Conservation (phyloP, 2,329 filamentous ascomycete genomes). For the Sporothrix curviconia region DNA sequence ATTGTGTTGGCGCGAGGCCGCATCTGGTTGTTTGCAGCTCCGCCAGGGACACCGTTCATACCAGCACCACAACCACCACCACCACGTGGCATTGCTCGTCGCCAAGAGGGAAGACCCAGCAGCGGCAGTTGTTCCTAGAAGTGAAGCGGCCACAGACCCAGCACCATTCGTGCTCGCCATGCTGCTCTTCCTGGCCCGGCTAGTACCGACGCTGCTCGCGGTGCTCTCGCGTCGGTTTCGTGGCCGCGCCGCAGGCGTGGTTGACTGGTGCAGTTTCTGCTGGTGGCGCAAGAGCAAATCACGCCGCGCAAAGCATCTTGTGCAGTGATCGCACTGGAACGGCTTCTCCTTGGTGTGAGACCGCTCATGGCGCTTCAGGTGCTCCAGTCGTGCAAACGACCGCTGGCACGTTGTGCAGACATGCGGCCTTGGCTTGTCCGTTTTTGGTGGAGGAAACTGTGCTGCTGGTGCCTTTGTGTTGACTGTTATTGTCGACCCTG, state of each 20-base stretch:
- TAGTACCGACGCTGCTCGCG: slow-evolving; percentile 61
- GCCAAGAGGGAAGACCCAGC: no score
- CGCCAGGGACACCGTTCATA: slow-evolving; percentile 20
- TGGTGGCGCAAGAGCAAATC: slow-evolving; percentile 91
- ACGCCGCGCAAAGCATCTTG: slow-evolving; percentile 87
- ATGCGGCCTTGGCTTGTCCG: slow-evolving; percentile 93
- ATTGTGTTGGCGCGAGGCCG: slow-evolving; percentile 93
- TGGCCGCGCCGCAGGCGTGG: slow-evolving; percentile 78
- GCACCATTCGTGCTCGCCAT: slow-evolving; percentile 54
- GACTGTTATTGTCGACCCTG: slow-evolving; percentile 46
- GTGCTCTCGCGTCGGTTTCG: slow-evolving; percentile 87
- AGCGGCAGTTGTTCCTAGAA: no score
- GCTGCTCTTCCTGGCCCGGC: slow-evolving; percentile 86
- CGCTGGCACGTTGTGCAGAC: slow-evolving; percentile 85
- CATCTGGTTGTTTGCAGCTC: slow-evolving; percentile 52
- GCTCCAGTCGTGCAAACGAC: slow-evolving; percentile 90
- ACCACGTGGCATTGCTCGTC: no score
- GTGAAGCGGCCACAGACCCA: slow-evolving; percentile 32
- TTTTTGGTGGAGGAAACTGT: slow-evolving; percentile 76
- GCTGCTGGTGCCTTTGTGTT: slow-evolving; percentile 36
- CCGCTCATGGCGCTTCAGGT: slow-evolving; percentile 92
- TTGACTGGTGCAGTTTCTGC: slow-evolving; percentile 95
- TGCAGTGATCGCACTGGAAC: slow-evolving; percentile 92
- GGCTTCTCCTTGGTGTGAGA: slow-evolving; percentile 99
- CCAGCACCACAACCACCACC: neutral